Evolutionary conservation across 345 rosid genomes (phyloP), one percentile per base, ranked within the genome.

Genomic region (Anacardium occidentale): DNA sequence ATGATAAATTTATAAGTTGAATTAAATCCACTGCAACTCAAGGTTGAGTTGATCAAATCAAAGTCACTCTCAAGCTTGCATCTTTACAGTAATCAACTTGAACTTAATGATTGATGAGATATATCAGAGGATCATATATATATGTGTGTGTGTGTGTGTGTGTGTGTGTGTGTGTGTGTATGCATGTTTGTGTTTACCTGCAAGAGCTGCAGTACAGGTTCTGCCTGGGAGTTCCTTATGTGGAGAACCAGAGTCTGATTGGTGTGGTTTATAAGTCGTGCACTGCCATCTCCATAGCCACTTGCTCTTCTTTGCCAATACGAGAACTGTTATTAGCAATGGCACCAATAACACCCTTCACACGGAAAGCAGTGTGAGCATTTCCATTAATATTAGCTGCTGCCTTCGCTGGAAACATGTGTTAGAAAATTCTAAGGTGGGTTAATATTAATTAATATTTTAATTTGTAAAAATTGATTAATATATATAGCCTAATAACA

Each of bases 251-350:
- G 48, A 57, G 6, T 54, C 13, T 53, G 62, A 40, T 54, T 68
- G 22, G 37, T 2, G 9, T 26, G 14, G 50, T 10, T 34, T 40
- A 54, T 21, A 68, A 54, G 15, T 68, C 62, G 14, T 26, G 56
- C 17, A 26, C 45, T 1, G 70, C 70, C 57, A 51, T 50, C 58
- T 26, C 9, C 58, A 68, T 68, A 6, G 71, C 71, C 20, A 68
- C n/a, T 34, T 58, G 55, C 71, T 68, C 51, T 15, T 68, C 72
- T 55, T 54, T 55, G 13, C 72, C 62, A 21, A 68, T 54, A 21
- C 72, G 72, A 54, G 72, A 54, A 37, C 52, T 7, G 50, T 54
- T 34, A 26, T 68, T n/a, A 0, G 37, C 34, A 14, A 68, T 42
- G 72, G 72, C 71, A 6, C 62, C 37, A 1, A 68, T 68, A 13